phyloP scores from a whole-genome alignment of 2,329 filamentous ascomycete genomes.

The Hymenoscyphus scutula region DNA sequence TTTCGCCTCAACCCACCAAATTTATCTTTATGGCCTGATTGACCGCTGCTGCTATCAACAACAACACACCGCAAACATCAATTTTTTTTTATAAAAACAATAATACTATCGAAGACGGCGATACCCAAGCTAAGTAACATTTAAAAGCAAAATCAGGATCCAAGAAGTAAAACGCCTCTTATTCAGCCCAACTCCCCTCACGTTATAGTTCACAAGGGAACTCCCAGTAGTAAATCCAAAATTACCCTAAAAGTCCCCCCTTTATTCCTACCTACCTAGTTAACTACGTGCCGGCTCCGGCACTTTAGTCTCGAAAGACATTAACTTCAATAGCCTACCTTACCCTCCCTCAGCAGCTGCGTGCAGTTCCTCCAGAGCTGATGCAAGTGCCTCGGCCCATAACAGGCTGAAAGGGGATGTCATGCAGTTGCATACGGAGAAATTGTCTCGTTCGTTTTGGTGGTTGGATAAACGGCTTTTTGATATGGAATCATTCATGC shows the following conservation, averaged over 20 bases:
- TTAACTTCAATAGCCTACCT: background rate
- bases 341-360: background rate
- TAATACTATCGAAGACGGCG: background rate
- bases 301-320: background rate
- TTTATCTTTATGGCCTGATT: background rate
- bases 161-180: background rate
- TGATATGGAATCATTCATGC: background rate
- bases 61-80: background rate
- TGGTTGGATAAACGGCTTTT: background rate
- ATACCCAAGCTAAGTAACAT: background rate
- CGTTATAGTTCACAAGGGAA: background rate
- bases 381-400: conserved; percentile 5
- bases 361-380: background rate
- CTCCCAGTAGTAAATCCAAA: background rate
- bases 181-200: background rate
- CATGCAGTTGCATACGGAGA: conserved; percentile 17
- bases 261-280: too few species aligned
- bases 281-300: background rate
- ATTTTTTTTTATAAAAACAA: background rate
- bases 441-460: conserved; percentile 4
- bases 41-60: background rate
- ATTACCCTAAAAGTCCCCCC: background rate
- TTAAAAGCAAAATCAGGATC: background rate
- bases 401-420: conserved; percentile 20
- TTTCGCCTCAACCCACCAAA: background rate